Percentiles rank a stretch among this genome's conserved stretches.
Conservation (phyloP, 352 stramenopile genomes). For the Globisporangium echinulatum region DNA sequence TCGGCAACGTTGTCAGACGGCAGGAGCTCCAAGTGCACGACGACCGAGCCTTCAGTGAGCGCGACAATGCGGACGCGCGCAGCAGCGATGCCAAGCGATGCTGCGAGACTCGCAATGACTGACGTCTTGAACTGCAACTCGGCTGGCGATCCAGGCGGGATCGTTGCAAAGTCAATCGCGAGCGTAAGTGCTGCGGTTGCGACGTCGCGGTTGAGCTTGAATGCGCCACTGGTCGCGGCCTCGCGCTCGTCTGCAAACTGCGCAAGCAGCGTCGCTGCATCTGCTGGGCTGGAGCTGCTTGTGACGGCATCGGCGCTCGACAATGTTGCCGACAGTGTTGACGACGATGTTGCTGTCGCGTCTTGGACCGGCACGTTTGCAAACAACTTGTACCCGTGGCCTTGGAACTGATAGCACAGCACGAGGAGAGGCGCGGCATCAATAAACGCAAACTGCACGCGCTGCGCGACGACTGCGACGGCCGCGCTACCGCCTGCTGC, state of each 20-base stretch:
- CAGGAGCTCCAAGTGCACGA: slow-evolving; percentile 58
- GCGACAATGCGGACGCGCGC: slow-evolving; percentile 46
- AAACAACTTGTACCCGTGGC: slow-evolving; percentile 49
- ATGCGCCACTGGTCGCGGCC: slow-evolving; percentile 21
- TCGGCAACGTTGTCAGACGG: slow-evolving; percentile 42
- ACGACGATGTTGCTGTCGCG: slow-evolving; percentile 7
- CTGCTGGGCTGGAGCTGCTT: not conserved
- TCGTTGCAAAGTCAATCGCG: slow-evolving; percentile 50
- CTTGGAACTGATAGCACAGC: slow-evolving; percentile 58
- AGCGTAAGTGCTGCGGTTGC: slow-evolving; percentile 44
- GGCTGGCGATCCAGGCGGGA: slow-evolving; percentile 39
- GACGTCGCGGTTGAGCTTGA: slow-evolving; percentile 38
- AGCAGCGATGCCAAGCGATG: slow-evolving; percentile 36
- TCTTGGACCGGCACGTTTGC: slow-evolving; percentile 31
- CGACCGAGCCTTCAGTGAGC: slow-evolving; percentile 46
- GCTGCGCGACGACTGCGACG: slow-evolving; percentile 27
- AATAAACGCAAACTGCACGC: slow-evolving; percentile 37
- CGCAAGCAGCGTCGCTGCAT: slow-evolving; percentile 4
- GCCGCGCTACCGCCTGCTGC: slow-evolving; percentile 31
- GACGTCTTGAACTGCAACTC: slow-evolving; percentile 42
- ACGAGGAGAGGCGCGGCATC: slow-evolving; percentile 30
- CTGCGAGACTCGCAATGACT: slow-evolving; percentile 29
- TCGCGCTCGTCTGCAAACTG: slow-evolving; percentile 26
- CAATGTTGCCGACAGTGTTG: no score
- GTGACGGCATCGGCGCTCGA: not conserved